phyloP scores from a whole-genome alignment of 2,329 filamentous ascomycete genomes.

The Fusarium tanahbumbuense region DNA sequence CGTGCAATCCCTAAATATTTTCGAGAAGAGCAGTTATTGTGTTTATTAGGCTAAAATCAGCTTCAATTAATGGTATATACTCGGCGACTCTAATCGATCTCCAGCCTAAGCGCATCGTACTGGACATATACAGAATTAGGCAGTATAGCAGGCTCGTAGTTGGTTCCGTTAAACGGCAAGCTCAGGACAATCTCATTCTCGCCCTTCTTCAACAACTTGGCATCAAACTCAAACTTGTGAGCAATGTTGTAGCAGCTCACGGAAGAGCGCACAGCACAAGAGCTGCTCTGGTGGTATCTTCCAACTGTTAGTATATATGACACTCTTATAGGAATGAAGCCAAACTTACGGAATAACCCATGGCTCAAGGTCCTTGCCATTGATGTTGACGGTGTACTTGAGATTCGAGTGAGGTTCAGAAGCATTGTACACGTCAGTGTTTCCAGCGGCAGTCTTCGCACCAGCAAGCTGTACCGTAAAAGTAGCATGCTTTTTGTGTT shows the following conservation, averaged over 20 bases:
- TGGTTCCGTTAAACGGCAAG: conserved; percentile 68
- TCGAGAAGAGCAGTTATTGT: background rate
- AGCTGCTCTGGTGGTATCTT: conserved; percentile 51
- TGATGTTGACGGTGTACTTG: conserved; percentile 58
- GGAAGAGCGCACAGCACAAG: conserved; percentile 69
- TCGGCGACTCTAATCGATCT: conserved; percentile 55
- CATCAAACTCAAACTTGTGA: conserved; percentile 69
- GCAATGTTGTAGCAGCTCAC: conserved; percentile 71
- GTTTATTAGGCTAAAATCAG: background rate
- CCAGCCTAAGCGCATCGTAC: conserved; percentile 72
- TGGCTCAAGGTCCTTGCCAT: conserved; percentile 57
- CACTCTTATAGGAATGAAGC: too few relatives aligned
- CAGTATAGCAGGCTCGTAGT: conserved; percentile 68
- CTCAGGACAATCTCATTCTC: conserved; percentile 68
- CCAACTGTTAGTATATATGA: background rate
- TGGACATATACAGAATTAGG: conserved; percentile 69
- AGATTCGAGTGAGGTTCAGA: conserved; percentile 65
- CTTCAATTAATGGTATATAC: background rate
- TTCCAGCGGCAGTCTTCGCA: conserved; percentile 70
- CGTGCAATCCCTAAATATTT: conserved; percentile 2
- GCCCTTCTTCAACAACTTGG: conserved; percentile 59
- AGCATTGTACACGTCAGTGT: conserved; percentile 67
- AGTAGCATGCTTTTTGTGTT: conserved; percentile 59
- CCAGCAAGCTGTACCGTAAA: conserved; percentile 73
- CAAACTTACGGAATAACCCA: conserved; percentile 66